Conservation (phyloP, 2,329 filamentous ascomycete genomes). For the Penicillium sclerotiorum region DNA sequence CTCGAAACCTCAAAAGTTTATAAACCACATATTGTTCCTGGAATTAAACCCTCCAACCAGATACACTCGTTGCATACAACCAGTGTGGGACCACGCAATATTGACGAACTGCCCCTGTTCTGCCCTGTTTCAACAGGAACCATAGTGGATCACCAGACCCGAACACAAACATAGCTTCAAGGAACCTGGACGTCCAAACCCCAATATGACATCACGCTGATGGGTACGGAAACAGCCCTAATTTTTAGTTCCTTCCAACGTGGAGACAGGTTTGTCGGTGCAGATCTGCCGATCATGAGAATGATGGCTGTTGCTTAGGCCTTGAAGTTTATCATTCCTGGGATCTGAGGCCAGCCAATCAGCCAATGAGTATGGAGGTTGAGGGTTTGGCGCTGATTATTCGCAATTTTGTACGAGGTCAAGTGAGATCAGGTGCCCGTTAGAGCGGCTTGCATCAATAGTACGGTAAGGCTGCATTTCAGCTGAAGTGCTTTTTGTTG, state of each 20-base stretch:
- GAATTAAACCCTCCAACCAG: too few species aligned
- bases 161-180: too few species aligned
- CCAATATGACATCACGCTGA: constrained; percentile 11
- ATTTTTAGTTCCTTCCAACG: neutral
- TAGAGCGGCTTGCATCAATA: neutral
- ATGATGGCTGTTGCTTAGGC: neutral
- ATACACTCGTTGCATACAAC: too few species aligned
- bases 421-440: neutral
- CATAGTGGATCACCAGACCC: too few species aligned
- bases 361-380: constrained; percentile 6
- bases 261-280: constrained; percentile 4
- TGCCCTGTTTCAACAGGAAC: constrained; percentile 16
- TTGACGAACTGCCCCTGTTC: constrained; percentile 5
- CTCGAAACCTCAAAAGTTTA: too few species aligned
- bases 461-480: neutral
- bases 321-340: constrained; percentile 11
- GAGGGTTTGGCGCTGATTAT: neutral
- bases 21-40: too few species aligned
- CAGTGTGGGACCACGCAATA: too few species aligned
- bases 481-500: neutral
- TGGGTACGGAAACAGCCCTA: neutral
- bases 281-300: constrained; percentile 3
- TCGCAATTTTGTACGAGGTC: neutral
- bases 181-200: neutral
- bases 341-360: constrained; percentile 13